Percentiles rank a stretch among this genome's conserved stretches.
Conservation (phyloP, 2,329 filamentous ascomycete genomes). For the Alternaria ventricosa region DNA sequence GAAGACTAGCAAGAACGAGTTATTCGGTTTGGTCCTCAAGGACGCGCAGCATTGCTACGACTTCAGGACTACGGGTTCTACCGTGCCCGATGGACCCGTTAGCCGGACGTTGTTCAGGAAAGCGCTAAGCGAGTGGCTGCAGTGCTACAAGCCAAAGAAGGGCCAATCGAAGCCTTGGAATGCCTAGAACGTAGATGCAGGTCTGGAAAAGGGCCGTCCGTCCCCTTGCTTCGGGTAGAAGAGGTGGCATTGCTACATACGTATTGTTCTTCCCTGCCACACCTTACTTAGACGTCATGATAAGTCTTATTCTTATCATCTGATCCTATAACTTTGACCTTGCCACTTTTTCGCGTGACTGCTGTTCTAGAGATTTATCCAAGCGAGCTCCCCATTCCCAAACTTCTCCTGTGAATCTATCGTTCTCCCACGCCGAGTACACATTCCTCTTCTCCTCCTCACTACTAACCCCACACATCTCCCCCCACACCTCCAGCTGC, state of each 20-base stretch:
- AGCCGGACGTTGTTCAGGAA: slow-evolving; percentile 49
- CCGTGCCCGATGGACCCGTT: slow-evolving; percentile 39
- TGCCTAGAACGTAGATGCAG: neutral
- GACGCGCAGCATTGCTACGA: slow-evolving; percentile 60
- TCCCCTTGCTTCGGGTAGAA: neutral
- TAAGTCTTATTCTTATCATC: neutral
- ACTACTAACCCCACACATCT: slow-evolving; percentile 32
- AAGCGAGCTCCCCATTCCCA: slow-evolving; percentile 46
- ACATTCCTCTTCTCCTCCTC: slow-evolving; percentile 25
- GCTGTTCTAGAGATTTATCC: neutral
- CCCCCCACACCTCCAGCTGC: slow-evolving; percentile 38
- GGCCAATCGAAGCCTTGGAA: slow-evolving; percentile 9
- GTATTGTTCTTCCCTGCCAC: neutral
- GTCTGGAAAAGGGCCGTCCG: neutral
- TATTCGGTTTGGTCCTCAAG: slow-evolving; percentile 58
- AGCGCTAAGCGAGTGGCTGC: slow-evolving; percentile 56
- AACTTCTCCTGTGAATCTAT: slow-evolving; percentile 42
- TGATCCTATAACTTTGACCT: neutral
- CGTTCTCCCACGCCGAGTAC: slow-evolving; percentile 44
- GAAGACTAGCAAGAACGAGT: slow-evolving; percentile 39
- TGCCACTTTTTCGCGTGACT: neutral
- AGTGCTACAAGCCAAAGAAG: slow-evolving; percentile 47
- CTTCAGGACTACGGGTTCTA: slow-evolving; percentile 41
- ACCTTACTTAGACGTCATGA: neutral
- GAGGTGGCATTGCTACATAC: neutral